Conservation (phyloP, 495 filamentous ascomycete genomes). For the Neurospora sp. region DNA sequence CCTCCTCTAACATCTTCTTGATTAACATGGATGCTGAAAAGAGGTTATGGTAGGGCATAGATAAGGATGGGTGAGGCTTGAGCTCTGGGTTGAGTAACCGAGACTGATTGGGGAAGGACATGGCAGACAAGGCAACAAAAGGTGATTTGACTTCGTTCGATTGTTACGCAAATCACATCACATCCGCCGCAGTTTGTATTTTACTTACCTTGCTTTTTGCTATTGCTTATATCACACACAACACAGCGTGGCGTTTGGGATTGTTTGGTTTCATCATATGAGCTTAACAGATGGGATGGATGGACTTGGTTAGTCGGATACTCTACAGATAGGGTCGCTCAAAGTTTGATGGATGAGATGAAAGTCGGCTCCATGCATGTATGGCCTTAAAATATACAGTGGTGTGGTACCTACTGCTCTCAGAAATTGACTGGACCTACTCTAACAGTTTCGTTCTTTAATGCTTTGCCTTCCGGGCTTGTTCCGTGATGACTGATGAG, state of each 20-base stretch:
- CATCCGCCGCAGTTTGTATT: not conserved
- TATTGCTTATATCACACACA: not conserved
- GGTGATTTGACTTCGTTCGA: too few species aligned
- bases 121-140: too few species aligned
- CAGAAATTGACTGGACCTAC: too few species aligned
- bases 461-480: not conserved
- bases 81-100: too few species aligned
- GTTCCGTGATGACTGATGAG: not conserved
- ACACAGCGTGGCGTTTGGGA: not conserved
- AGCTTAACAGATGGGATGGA: not conserved
- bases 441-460: not conserved
- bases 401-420: too few species aligned
- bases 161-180: too few species aligned
- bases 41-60: too few species aligned
- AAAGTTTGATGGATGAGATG: not conserved
- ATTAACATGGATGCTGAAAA: too few species aligned
- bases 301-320: not conserved
- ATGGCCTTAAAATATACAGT: not conserved
- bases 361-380: not conserved
- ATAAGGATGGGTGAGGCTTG: too few species aligned
- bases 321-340: not conserved
- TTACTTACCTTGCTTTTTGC: not conserved
- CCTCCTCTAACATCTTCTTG: too few species aligned
- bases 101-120: not conserved
- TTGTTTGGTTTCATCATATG: not conserved